These are phyloP conservation scores for Ogataea allantospora DNA, from an alignment of 805 yeast genomes.

Conservation along the genomic window DNA sequence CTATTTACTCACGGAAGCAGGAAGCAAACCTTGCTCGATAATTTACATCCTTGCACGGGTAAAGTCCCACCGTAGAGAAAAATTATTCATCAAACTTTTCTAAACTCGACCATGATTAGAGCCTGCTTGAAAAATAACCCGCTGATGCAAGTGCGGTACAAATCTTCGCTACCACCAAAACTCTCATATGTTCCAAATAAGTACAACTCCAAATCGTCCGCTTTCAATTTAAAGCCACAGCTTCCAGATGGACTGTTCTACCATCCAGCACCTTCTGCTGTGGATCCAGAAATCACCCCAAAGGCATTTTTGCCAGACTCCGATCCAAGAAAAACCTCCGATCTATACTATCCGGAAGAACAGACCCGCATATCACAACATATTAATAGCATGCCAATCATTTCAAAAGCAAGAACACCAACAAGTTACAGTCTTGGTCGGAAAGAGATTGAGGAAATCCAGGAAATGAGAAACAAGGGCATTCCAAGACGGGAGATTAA, in stretches of 20 bases:
- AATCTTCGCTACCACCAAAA: constrained; percentile 21
- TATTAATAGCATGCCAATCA: constrained; percentile 32
- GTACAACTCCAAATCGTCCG: constrained; percentile 36
- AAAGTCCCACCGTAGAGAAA: background rate
- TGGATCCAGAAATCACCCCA: constrained; percentile 34
- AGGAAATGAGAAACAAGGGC: constrained; percentile 31
- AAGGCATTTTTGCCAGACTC: constrained; percentile 33
- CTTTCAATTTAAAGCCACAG: constrained; percentile 35
- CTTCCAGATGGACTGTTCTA: constrained; percentile 35
- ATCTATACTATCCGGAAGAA: constrained; percentile 30
- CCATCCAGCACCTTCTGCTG: constrained; percentile 38
- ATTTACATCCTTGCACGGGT: constrained; percentile 13
- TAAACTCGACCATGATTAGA: constrained; percentile 2
- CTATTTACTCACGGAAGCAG: constrained; percentile 2
- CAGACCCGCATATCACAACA: constrained; percentile 16
- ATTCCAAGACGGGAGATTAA: constrained; percentile 31
- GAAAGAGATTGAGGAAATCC: constrained; percentile 30
- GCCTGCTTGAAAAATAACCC: background rate
- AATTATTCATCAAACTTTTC: constrained; percentile 3
- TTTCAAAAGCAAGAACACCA: constrained; percentile 24
- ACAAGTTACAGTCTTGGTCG: constrained; percentile 27
- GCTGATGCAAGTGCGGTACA: constrained; percentile 7
- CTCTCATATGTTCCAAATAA: constrained; percentile 36
- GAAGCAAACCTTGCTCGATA: too few species aligned
- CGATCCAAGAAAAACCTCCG: constrained; percentile 31